Evolutionary conservation across 2,329 filamentous ascomycete species (phyloP).

Genomic region (Colletotrichum lupini): DNA sequence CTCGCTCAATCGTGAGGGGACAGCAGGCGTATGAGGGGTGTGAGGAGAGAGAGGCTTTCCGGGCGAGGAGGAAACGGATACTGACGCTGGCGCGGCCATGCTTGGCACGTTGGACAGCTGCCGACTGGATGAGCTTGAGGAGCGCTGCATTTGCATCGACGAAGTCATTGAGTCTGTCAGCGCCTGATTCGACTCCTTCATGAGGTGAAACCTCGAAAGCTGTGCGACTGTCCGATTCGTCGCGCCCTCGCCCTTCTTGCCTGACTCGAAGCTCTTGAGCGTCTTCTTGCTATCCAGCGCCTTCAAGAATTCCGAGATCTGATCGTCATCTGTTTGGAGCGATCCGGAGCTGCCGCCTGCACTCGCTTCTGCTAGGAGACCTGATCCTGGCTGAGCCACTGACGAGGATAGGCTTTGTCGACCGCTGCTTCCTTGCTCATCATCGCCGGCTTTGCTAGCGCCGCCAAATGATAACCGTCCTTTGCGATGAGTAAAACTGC

Average conservation of each 20-base stretch:
- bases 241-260: constrained; percentile 74
- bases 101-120: constrained; percentile 70
- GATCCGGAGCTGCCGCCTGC: constrained; percentile 75
- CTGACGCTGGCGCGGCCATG: constrained; percentile 77
- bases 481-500: constrained; percentile 90
- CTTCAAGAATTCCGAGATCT: constrained; percentile 93
- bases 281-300: constrained; percentile 89
- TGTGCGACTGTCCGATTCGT: constrained; percentile 83
- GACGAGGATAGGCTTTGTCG: constrained; percentile 80
- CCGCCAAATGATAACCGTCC: constrained; percentile 82
- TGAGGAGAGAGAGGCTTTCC: constrained; percentile 91
- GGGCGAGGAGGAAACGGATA: constrained; percentile 89
- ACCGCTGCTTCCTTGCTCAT: constrained; percentile 84
- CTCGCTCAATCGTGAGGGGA: constrained; percentile 92
- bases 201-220: constrained; percentile 85
- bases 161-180: constrained; percentile 95
- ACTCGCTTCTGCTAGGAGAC: constrained; percentile 77
- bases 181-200: constrained; percentile 89
- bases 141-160: constrained; percentile 85
- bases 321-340: constrained; percentile 83
- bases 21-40: constrained; percentile 91
- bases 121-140: constrained; percentile 77
- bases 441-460: constrained; percentile 72
- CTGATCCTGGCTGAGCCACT: constrained; percentile 78
- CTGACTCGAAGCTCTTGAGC: constrained; percentile 79